Evolutionary conservation across 116 monocot genomes (phyloP).

Genomic region (Posidonia oceanica): DNA sequence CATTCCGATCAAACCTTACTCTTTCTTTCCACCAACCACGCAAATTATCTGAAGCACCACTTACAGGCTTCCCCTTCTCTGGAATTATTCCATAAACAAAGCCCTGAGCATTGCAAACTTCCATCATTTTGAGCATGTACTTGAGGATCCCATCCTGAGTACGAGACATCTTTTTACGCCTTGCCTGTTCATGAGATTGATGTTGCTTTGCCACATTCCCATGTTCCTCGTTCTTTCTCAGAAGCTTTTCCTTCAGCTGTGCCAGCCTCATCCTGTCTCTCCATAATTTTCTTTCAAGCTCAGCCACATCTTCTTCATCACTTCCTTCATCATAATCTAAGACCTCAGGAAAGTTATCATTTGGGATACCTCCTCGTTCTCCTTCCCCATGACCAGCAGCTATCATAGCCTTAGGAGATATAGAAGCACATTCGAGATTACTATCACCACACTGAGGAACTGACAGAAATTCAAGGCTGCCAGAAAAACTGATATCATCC

Average conservation of each 20-base stretch:
- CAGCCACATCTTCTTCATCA: conserved; percentile 53
- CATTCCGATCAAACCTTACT: conserved; percentile 67
- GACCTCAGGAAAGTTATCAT: background rate
- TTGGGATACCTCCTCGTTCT: background rate
- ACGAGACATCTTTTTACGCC: conserved; percentile 68
- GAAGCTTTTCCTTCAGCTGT: conserved; percentile 34
- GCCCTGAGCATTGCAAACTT: conserved; percentile 69
- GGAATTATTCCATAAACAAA: conserved; percentile 80
- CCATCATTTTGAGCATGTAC: conserved; percentile 88
- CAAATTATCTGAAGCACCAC: conserved; percentile 67
- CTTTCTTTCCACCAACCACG: conserved; percentile 88
- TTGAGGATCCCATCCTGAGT: conserved; percentile 74
- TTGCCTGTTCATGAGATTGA: conserved; percentile 50
- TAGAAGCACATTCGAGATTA: conserved; percentile 1
- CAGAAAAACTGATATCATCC: conserved; percentile 11
- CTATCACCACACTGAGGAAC: background rate
- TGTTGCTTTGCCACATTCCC: conserved; percentile 31
- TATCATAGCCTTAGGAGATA: background rate
- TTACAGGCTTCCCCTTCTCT: conserved; percentile 70
- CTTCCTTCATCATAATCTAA: conserved; percentile 15
- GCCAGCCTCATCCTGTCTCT: conserved; percentile 35
- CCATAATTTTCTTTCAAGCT: conserved; percentile 59
- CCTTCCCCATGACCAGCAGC: background rate
- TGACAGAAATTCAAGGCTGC: conserved; percentile 8
- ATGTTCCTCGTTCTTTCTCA: conserved; percentile 26